Evolutionary conservation across 768 basidiomycete genomes (phyloP).

Genomic region (Mycena rosella): DNA sequence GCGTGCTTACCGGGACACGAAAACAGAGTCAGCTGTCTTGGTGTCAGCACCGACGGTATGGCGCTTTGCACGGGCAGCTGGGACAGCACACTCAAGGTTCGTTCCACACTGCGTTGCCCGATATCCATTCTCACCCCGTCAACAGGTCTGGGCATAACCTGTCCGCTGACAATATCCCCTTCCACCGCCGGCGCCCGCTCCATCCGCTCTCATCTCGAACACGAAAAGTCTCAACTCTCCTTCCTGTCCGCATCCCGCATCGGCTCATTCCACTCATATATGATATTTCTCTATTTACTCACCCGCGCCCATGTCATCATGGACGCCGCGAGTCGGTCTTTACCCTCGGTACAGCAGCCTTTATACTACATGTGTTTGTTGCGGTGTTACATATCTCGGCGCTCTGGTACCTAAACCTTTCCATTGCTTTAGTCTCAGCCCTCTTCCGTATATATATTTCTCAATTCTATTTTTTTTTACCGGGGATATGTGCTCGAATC

Average conservation of each 20-base stretch:
- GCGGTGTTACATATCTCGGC: slow-evolving; percentile 35
- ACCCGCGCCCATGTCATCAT: slow-evolving; percentile 63
- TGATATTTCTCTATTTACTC: slow-evolving; percentile 63
- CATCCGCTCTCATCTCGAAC: slow-evolving; percentile 30
- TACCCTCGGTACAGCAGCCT: slow-evolving; percentile 62
- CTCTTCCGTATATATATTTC: slow-evolving; percentile 36
- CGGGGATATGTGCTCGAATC: slow-evolving; percentile 24
- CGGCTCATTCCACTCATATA: slow-evolving; percentile 60
- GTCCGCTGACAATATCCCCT: slow-evolving; percentile 40
- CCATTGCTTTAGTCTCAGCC: slow-evolving; percentile 29
- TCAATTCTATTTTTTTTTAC: slow-evolving; percentile 36
- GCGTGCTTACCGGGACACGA: slow-evolving; percentile 98
- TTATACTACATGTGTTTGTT: slow-evolving; percentile 30
- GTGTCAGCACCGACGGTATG: slow-evolving; percentile 97
- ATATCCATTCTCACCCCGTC: slow-evolving; percentile 10
- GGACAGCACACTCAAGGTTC: slow-evolving; percentile 96
- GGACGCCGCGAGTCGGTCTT: slow-evolving; percentile 74
- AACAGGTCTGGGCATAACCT: slow-evolving; percentile 87
- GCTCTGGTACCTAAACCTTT: slow-evolving; percentile 30
- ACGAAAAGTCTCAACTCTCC: slow-evolving; percentile 40
- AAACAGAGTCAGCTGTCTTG: slow-evolving; percentile 97
- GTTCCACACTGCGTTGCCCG: slow-evolving; percentile 42
- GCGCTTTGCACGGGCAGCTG: slow-evolving; percentile 98
- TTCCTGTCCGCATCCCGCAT: slow-evolving; percentile 41
- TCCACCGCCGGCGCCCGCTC: slow-evolving; percentile 20